phyloP scores from a whole-genome alignment of 2,329 filamentous ascomycete genomes.

The Pseudopithomyces chartarum region DNA sequence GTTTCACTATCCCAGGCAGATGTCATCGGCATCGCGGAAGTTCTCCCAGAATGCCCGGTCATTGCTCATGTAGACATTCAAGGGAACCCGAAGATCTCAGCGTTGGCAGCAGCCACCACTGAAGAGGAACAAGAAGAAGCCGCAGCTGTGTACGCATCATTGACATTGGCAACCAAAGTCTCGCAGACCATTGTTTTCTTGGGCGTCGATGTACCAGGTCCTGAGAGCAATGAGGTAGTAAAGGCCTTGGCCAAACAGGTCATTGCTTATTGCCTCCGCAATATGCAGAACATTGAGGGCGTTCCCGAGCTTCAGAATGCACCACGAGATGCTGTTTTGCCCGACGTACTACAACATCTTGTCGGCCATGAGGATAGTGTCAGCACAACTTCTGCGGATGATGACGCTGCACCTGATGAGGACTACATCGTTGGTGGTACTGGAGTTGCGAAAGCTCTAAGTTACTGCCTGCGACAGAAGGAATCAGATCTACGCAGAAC shows the following conservation, averaged over 20 bases:
- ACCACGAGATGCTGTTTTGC: constrained; percentile 65
- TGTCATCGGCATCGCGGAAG: constrained; percentile 86
- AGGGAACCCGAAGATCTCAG: constrained; percentile 75
- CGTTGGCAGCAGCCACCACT: constrained; percentile 74
- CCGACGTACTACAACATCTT: constrained; percentile 84
- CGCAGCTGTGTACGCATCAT: constrained; percentile 87
- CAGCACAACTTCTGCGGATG: constrained; percentile 60
- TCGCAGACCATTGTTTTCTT: constrained; percentile 84
- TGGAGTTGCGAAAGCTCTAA: constrained; percentile 90
- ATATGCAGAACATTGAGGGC: constrained; percentile 80
- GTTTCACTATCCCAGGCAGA: constrained; percentile 85
- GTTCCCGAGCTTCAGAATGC: constrained; percentile 60
- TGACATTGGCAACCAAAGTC: constrained; percentile 84
- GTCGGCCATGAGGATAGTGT: constrained; percentile 70
- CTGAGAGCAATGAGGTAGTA: constrained; percentile 85
- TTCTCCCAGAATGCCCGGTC: constrained; percentile 79
- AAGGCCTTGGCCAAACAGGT: constrained; percentile 92
- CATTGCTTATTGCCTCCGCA: constrained; percentile 90
- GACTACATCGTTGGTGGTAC: constrained; percentile 97
- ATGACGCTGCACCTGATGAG: constrained; percentile 77
- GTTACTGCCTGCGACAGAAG: constrained; percentile 86
- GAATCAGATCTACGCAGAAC: constrained; percentile 59
- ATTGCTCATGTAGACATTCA: constrained; percentile 87
- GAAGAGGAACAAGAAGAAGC: constrained; percentile 89
- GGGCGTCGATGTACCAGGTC: constrained; percentile 85